A percentile compares a stretch with the other conserved stretches of the same genome.
Conservation (phyloP, 2,329 filamentous ascomycete genomes). For the Alternaria gaisen region DNA sequence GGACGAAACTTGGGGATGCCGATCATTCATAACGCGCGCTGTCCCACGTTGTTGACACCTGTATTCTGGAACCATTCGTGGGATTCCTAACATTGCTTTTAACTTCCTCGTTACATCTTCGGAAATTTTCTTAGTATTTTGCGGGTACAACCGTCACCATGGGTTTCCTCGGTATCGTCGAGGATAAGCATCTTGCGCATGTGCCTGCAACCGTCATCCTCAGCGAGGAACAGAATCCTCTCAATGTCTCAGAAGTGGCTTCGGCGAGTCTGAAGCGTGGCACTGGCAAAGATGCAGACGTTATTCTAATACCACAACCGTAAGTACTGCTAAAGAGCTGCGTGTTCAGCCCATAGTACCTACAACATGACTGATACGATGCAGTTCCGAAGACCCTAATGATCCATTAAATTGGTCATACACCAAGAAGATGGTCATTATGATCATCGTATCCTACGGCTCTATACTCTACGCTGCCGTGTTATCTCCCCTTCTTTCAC, state of each 20-base stretch:
- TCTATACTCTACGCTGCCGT: slow-evolving; percentile 47
- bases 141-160: slow-evolving; percentile 24
- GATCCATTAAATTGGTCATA: slow-evolving; percentile 49
- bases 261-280: slow-evolving; percentile 43
- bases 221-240: slow-evolving; percentile 32
- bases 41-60: slow-evolving; percentile 3
- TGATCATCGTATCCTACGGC: slow-evolving; percentile 45
- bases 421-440: slow-evolving; percentile 45
- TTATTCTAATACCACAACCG: slow-evolving; percentile 48
- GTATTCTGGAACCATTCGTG: neutral
- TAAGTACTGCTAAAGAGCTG: slow-evolving; percentile 37
- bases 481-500: slow-evolving; percentile 46
- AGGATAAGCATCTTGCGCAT: slow-evolving; percentile 46
- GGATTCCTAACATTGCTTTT: neutral
- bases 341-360: neutral
- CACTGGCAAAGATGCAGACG: slow-evolving; percentile 43
- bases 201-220: slow-evolving; percentile 48
- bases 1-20: slow-evolving; percentile 3
- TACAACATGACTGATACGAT: slow-evolving; percentile 52
- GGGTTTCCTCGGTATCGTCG: slow-evolving; percentile 47
- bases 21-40: slow-evolving; percentile 19
- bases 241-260: slow-evolving; percentile 13
- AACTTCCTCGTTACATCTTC: neutral
- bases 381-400: slow-evolving; percentile 42
- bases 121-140: neutral